Base-by-base conservation (phyloP, 176 grass and related monocot species). In the Oryza punctata region DNA sequence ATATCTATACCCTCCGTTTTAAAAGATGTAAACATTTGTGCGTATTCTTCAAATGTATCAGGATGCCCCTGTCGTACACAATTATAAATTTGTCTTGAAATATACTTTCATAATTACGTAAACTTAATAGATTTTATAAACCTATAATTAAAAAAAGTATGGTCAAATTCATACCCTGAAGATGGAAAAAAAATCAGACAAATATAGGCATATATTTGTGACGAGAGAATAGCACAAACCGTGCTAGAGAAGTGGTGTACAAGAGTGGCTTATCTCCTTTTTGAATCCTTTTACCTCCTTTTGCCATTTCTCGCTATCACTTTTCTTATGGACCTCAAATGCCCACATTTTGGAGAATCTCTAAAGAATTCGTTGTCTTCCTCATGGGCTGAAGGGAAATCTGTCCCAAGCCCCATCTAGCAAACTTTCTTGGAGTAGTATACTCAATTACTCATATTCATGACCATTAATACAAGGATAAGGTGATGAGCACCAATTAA, bases 341-440 rank as follows among this genome's bases (percentile, higher is more conserved):
- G 47, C 6, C 9, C 19, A 33, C 10, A 79, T 75, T 69, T 73
- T 57, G 5, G 19, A 84, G 61, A 66, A 88, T 84, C 61, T 79
- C 70, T 68, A 63, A 15, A 67, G 70, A 57, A 37, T 24, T 12
- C 32, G 23, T 12, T 72, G 74, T 54, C 67, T 79, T 65, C 57
- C 41, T 64, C 43, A n/a, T 84, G 81, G 71, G 21, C 40, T 54
- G n/a, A 84, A 84, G 13, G 43, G 44, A 84, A 67, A 84, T 84
- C 72, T 84, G 12, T 38, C 71, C 29, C 81, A 38, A 54, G 45
- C 13, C 13, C 45, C 45, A 47, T 4, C 41, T 82, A 63, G 30
- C 7, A 52, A 71, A 15, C 24, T 72, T 78, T 77, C 50, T 43
- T 67, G 14, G 12, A 81, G 70, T 28, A 73, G 45, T 47, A 4